Evolutionary conservation across 768 basidiomycete species (phyloP).

Genomic region (Trametes cubensis): DNA sequence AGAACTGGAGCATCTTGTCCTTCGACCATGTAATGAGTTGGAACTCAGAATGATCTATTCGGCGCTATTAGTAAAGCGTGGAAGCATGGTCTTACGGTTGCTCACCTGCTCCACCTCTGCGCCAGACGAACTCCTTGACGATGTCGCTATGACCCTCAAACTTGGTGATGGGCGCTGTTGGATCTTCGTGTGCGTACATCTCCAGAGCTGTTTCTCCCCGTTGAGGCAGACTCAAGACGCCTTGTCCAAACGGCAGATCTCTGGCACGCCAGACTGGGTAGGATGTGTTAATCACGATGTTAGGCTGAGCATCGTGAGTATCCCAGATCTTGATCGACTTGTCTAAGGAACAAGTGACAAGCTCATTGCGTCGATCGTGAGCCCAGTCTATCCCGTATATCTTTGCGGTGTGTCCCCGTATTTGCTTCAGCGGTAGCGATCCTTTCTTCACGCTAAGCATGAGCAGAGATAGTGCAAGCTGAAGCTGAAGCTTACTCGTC

Average conservation of each 20-base stretch:
- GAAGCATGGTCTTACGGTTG: constrained; percentile 2
- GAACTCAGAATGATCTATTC: constrained; percentile 49
- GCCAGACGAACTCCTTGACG: constrained; percentile 98
- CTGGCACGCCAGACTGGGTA: constrained; percentile 97
- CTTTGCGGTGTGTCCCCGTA: constrained; percentile 84
- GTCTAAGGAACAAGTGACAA: constrained; percentile 94
- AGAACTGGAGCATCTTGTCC: constrained; percentile 88
- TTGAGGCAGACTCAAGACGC: constrained; percentile 86
- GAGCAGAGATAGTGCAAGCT: not conserved
- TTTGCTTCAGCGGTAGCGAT: constrained; percentile 72
- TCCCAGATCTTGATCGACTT: constrained; percentile 92
- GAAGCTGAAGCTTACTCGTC: constrained; percentile 58
- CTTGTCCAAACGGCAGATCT: constrained; percentile 88
- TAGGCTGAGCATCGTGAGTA: constrained; percentile 38
- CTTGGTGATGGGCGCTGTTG: constrained; percentile 59
- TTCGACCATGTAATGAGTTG: constrained; percentile 83
- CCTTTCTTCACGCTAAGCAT: constrained; percentile 67
- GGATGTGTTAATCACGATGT: constrained; percentile 57
- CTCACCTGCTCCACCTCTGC: constrained; percentile 62
- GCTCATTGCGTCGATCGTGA: constrained; percentile 66
- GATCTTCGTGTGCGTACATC: constrained; percentile 65
- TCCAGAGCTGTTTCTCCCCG: constrained; percentile 81
- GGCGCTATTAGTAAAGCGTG: not conserved
- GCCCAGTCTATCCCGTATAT: constrained; percentile 99
- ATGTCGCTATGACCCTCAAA: constrained; percentile 92